Percentiles rank a stretch among this genome's conserved stretches.
Conservation (phyloP, 306 rosid species). For the Rosa multiflora region DNA sequence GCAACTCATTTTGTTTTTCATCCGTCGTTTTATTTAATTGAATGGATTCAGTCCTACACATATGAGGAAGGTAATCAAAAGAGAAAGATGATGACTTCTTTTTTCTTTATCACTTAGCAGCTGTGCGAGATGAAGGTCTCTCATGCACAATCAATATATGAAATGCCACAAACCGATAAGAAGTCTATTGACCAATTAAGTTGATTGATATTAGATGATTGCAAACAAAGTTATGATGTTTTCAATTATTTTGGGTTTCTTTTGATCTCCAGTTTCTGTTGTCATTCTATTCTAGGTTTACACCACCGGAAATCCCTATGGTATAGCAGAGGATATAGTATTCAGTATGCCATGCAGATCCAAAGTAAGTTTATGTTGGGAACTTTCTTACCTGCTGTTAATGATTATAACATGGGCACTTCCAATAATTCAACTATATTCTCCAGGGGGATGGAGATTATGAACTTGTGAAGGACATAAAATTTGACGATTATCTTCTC, state of each 20-base stretch:
- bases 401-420: neutral
- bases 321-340: constrained; percentile 84
- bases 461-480: constrained; percentile 76
- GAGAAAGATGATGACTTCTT: neutral
- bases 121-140: neutral
- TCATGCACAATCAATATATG: neutral
- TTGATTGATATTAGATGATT: neutral
- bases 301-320: constrained; percentile 85
- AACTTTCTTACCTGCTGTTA: constrained; percentile 17
- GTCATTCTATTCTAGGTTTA: constrained; percentile 58
- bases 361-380: constrained; percentile 46
- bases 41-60: neutral
- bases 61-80: neutral
- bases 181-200: neutral
- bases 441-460: constrained; percentile 91
- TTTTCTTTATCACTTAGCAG: neutral
- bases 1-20: neutral
- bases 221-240: neutral
- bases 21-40: neutral
- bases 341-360: constrained; percentile 99
- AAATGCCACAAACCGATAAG: neutral
- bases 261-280: constrained; percentile 20
- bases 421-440: constrained; percentile 2
- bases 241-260: constrained; percentile 1
- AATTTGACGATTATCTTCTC: constrained; percentile 75